Evolutionary conservation across 805 yeast species (phyloP).

Genomic region (Yarrowia sp.): DNA sequence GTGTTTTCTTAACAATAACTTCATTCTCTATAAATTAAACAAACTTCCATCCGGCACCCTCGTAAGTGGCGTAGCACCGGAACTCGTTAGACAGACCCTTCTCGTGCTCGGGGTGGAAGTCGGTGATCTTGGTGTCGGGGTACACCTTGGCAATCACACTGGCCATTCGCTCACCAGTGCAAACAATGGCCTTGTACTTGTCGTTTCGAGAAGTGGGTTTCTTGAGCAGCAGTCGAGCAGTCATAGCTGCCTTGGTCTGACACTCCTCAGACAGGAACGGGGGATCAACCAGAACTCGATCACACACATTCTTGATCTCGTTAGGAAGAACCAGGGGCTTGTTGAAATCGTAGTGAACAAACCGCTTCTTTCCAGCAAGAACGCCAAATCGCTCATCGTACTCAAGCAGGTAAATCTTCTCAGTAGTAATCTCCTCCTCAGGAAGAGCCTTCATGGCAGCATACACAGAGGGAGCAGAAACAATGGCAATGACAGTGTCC

Average conservation of each 20-base stretch:
- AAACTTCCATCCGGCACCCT: slow-evolving; percentile 71
- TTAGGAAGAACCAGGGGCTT: slow-evolving; percentile 68
- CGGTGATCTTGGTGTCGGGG: slow-evolving; percentile 68
- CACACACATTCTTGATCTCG: slow-evolving; percentile 64
- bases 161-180: slow-evolving; percentile 90
- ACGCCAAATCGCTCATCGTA: slow-evolving; percentile 77
- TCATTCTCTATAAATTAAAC: slow-evolving; percentile 11
- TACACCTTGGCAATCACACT: slow-evolving; percentile 66
- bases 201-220: slow-evolving; percentile 40
- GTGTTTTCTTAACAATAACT: too few species aligned
- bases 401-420: slow-evolving; percentile 77
- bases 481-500: slow-evolving; percentile 73
- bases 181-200: slow-evolving; percentile 58
- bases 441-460: slow-evolving; percentile 74
- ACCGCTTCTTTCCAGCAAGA: slow-evolving; percentile 71
- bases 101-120: slow-evolving; percentile 78
- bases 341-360: slow-evolving; percentile 77
- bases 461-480: slow-evolving; percentile 91
- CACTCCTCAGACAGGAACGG: slow-evolving; percentile 86
- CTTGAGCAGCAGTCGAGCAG: slow-evolving; percentile 66
- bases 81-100: slow-evolving; percentile 89
- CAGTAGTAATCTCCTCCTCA: slow-evolving; percentile 57
- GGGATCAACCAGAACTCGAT: slow-evolving; percentile 82
- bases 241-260: slow-evolving; percentile 69
- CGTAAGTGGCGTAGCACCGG: slow-evolving; percentile 81